These are phyloP conservation scores for Xylaria sp. DNA, from an alignment of 2,329 filamentous ascomycete species.

Conservation along the genomic window DNA sequence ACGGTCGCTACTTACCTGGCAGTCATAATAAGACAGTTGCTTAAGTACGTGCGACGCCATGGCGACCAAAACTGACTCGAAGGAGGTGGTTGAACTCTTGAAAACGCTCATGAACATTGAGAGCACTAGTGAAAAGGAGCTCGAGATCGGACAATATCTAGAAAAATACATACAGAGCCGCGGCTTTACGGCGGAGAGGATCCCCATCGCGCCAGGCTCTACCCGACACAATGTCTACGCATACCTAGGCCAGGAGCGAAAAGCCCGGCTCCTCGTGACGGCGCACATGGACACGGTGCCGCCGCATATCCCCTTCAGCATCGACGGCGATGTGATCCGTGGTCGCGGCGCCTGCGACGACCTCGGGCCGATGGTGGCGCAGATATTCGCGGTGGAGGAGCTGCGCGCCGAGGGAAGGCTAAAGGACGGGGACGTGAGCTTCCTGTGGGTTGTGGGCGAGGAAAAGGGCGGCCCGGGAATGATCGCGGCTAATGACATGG, in stretches of 20 bases:
- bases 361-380: constrained; percentile 56
- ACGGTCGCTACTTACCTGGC: neutral
- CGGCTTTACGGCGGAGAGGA: constrained; percentile 51
- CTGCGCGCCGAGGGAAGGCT: constrained; percentile 43
- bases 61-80: constrained; percentile 35
- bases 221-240: constrained; percentile 53
- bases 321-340: constrained; percentile 52
- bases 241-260: constrained; percentile 48
- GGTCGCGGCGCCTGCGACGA: constrained; percentile 58
- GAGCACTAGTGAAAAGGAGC: constrained; percentile 52
- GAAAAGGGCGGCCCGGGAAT: constrained; percentile 66
- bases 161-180: constrained; percentile 47
- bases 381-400: constrained; percentile 58
- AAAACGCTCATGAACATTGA: constrained; percentile 51
- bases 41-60: constrained; percentile 12
- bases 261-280: constrained; percentile 49
- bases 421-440: constrained; percentile 45
- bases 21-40: neutral
- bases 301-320: constrained; percentile 62
- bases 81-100: constrained; percentile 45
- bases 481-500: constrained; percentile 59
- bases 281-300: constrained; percentile 56
- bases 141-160: constrained; percentile 50
- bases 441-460: constrained; percentile 59
- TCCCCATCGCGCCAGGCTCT: constrained; percentile 49